A percentile compares a stretch with the other conserved stretches of the same genome.
Conservation (phyloP, 75 land plant genomes). For the Chamaecyparis obtusa region DNA sequence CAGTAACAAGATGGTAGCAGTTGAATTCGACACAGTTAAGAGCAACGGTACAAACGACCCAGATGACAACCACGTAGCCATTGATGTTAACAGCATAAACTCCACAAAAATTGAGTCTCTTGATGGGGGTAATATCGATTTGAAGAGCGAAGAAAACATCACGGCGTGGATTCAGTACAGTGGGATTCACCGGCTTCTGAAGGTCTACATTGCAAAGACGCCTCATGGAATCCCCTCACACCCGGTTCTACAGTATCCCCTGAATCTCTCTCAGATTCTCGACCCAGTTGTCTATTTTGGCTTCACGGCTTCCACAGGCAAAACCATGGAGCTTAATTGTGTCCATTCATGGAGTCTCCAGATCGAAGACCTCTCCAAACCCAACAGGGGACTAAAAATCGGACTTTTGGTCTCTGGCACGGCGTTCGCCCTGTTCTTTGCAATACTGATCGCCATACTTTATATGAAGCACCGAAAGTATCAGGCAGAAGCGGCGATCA, state of each 20-base stretch:
- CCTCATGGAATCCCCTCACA: neutral
- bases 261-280: slow-evolving; percentile 29
- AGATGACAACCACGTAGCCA: slow-evolving; percentile 59
- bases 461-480: neutral
- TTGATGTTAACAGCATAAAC: slow-evolving; percentile 50
- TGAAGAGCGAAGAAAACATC: neutral
- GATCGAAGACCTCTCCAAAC: too few relatives aligned
- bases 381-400: too few relatives aligned
- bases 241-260: neutral
- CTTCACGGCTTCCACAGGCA: slow-evolving; percentile 66
- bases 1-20: slow-evolving; percentile 34
- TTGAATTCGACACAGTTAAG: slow-evolving; percentile 1
- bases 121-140: slow-evolving; percentile 11
- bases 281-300: slow-evolving; percentile 47
- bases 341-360: too few relatives aligned
- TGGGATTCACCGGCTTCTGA: slow-evolving; percentile 9
- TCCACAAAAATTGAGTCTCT: slow-evolving; percentile 20
- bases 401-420: neutral
- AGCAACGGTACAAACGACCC: slow-evolving; percentile 16
- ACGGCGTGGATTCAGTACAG: slow-evolving; percentile 36
- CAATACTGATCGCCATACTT: neutral
- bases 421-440: too few relatives aligned
- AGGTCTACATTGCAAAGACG: slow-evolving; percentile 10
- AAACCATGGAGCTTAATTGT: neutral
- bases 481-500: neutral